Percentiles rank a stretch among this genome's conserved stretches.
Conservation (phyloP, 1,284 basidiomycete species). For the Coniferiporia sulphurascens region DNA sequence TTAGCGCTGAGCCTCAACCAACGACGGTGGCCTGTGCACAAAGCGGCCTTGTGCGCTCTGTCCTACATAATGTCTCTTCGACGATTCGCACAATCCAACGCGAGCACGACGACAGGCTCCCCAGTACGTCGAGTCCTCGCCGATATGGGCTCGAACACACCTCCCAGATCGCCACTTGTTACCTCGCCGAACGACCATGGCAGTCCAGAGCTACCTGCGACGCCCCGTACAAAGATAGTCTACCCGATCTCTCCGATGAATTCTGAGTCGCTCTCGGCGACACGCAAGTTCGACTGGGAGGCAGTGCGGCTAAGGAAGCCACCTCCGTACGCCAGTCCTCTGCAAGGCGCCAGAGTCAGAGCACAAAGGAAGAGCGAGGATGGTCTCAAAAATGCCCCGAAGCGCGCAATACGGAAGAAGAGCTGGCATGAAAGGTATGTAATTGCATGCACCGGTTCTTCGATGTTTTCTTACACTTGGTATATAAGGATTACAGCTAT, state of each 20-base stretch:
- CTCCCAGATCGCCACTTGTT: constrained; percentile 10
- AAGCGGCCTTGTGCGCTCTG: background rate
- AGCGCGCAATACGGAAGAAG: constrained; percentile 59
- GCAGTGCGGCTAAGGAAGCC: constrained; percentile 61
- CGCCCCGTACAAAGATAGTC: constrained; percentile 11
- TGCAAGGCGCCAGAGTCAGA: constrained; percentile 37
- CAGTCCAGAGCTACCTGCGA: background rate
- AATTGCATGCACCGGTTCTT: constrained; percentile 4
- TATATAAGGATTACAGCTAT: constrained; percentile 49
- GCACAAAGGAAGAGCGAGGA: constrained; percentile 39
- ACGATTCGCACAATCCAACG: constrained; percentile 1
- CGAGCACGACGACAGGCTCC: background rate
- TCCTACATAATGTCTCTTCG: constrained; percentile 3
- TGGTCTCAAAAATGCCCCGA: constrained; percentile 35
- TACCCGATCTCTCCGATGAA: constrained; percentile 9
- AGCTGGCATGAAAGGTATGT: constrained; percentile 53
- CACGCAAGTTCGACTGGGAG: constrained; percentile 77
- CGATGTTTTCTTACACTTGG: constrained; percentile 3
- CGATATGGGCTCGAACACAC: constrained; percentile 8
- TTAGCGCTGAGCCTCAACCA: background rate
- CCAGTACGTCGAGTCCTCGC: constrained; percentile 4
- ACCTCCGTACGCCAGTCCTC: constrained; percentile 62
- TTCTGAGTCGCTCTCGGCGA: constrained; percentile 65
- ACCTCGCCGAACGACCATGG: constrained; percentile 1
- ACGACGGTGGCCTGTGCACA: background rate